Evolutionary conservation across 176 grass and related monocot genomes (phyloP).

Genomic region (Bolboschoenus planiculmis): DNA sequence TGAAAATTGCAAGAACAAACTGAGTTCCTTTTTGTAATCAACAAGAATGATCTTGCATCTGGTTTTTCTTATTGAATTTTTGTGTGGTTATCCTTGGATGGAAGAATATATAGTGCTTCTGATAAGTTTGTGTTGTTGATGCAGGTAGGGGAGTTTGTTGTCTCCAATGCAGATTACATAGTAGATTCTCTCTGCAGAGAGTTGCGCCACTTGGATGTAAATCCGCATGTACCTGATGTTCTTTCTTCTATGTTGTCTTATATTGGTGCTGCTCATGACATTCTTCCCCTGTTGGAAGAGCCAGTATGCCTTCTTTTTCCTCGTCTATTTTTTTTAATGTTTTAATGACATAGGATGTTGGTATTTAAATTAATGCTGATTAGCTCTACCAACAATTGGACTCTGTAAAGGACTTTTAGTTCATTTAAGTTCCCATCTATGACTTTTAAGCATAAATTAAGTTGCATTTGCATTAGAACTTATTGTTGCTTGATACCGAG

Average conservation of each 20-base stretch:
- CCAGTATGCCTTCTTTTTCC: conserved; percentile 50
- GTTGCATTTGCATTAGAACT: neutral
- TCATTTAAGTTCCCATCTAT: neutral
- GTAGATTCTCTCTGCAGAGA: conserved; percentile 83
- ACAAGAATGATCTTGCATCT: neutral
- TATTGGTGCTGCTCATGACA: conserved; percentile 82
- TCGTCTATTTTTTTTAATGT: conserved; percentile 12
- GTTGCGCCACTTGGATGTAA: conserved; percentile 75
- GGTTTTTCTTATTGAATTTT: neutral
- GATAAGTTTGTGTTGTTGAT: conserved; percentile 11
- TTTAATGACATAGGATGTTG: neutral
- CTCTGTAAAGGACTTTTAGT: neutral
- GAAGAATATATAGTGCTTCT: neutral
- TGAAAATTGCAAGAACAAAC: neutral
- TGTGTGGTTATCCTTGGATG: neutral
- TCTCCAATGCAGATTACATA: conserved; percentile 88
- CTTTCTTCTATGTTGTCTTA: conserved; percentile 86
- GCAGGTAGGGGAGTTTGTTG: conserved; percentile 81
- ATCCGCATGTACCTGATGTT: conserved; percentile 81
- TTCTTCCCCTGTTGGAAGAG: conserved; percentile 92
- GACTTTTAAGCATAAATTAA: neutral
- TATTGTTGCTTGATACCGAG: neutral
- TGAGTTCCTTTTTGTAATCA: neutral
- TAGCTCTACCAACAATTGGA: neutral
- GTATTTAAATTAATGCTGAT: neutral